Evolutionary conservation across 73 alveolate genomes (phyloP).

Genomic region (Uronychia binucleata): DNA sequence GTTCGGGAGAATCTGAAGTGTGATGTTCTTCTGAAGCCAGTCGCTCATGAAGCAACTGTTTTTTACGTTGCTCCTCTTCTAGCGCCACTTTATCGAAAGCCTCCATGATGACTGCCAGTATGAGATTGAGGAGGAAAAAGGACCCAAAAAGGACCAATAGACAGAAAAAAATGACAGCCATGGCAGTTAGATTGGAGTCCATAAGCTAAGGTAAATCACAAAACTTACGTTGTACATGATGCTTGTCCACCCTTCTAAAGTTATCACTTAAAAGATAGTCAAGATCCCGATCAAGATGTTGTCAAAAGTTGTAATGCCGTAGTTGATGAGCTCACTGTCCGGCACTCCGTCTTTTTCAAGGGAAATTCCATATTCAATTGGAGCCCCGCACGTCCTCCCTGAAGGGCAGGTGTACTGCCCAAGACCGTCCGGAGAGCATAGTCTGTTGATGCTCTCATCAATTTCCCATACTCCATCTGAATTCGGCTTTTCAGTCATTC

Average conservation of each 20-base stretch:
- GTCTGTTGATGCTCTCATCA: constrained; percentile 14
- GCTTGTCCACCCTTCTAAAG: constrained; percentile 54
- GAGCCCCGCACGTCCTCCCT: constrained; percentile 12
- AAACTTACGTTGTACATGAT: constrained; percentile 48
- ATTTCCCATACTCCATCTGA: constrained; percentile 6
- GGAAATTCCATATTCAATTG: constrained; percentile 25
- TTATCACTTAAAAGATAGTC: constrained; percentile 39
- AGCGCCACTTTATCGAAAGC: too few relatives aligned
- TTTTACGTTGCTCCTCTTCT: too few relatives aligned
- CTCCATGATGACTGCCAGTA: too few relatives aligned
- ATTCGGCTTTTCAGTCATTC: constrained; percentile 26
- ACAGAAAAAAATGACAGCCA: constrained; percentile 36
- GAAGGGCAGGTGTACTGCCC: constrained; percentile 27
- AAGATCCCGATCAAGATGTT: constrained; percentile 43
- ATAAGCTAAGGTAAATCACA: not conserved
- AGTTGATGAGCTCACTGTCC: constrained; percentile 14
- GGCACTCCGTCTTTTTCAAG: constrained; percentile 27
- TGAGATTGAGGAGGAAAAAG: too few relatives aligned
- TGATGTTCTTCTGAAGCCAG: too few relatives aligned
- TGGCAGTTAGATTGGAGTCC: constrained; percentile 31
- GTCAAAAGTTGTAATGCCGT: constrained; percentile 55
- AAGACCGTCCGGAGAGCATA: constrained; percentile 29
- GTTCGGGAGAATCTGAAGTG: too few relatives aligned
- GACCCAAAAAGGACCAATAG: too few relatives aligned
- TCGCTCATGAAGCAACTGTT: too few relatives aligned